These are phyloP conservation scores for Thielaviopsis euricoi DNA, from an alignment of 2,329 filamentous ascomycete species.

Conservation along the genomic window DNA sequence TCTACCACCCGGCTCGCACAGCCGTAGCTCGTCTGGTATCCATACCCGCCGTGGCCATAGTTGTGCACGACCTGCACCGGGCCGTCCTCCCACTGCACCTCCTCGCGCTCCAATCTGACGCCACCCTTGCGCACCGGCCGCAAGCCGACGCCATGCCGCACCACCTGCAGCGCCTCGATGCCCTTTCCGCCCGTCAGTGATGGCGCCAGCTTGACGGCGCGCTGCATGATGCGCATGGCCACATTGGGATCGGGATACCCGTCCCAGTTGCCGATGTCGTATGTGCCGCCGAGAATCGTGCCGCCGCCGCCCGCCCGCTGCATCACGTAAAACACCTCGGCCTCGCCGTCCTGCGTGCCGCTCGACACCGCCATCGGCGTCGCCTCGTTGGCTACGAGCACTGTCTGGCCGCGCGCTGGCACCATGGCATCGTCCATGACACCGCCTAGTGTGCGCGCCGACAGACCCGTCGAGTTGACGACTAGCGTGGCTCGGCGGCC, in stretches of 20 bases:
- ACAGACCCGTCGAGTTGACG: conserved; percentile 73
- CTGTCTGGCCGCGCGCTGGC: conserved; percentile 68
- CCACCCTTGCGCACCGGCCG: conserved; percentile 60
- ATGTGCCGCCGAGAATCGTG: conserved; percentile 72
- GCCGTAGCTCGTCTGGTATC: conserved; percentile 55
- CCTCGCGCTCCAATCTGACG: conserved; percentile 51
- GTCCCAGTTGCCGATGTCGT: conserved; percentile 68
- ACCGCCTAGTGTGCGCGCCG: conserved; percentile 60
- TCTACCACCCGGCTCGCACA: conserved; percentile 50
- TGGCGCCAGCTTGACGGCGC: conserved; percentile 49
- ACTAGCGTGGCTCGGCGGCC: conserved; percentile 30
- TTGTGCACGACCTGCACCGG: conserved; percentile 64
- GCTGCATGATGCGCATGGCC: conserved; percentile 70
- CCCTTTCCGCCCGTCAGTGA: conserved; percentile 47
- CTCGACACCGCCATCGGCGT: conserved; percentile 53
- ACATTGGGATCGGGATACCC: conserved; percentile 60
- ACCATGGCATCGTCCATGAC: conserved; percentile 59
- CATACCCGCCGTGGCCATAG: conserved; percentile 66
- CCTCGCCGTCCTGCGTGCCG: conserved; percentile 54
- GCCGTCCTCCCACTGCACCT: conserved; percentile 35
- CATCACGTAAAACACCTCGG: conserved; percentile 71
- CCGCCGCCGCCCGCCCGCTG: conserved; percentile 63
- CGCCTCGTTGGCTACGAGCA: conserved; percentile 66
- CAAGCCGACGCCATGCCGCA: conserved; percentile 70
- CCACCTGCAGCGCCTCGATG: conserved; percentile 54